phyloP scores from a whole-genome alignment of 1,284 basidiomycete genomes.

The Coniophora puteana region DNA sequence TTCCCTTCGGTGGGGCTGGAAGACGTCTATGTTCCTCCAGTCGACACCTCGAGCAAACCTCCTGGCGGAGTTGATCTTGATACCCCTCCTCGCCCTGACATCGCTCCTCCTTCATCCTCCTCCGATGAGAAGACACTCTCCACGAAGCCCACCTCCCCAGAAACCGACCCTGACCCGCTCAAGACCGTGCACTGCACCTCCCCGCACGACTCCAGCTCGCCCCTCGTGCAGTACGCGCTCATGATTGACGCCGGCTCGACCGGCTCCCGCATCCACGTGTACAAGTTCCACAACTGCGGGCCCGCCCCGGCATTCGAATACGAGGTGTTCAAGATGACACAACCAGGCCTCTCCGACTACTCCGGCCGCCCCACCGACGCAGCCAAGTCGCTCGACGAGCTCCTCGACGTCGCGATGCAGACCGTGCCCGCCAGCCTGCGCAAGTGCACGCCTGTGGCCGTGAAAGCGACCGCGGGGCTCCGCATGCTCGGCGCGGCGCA shows the following conservation, averaged over 20 bases:
- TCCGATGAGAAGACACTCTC: background rate
- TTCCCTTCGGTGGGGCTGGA: conserved; percentile 17
- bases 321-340: conserved; percentile 86
- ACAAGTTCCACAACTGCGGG: conserved; percentile 95
- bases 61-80: background rate
- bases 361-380: conserved; percentile 59
- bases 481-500: conserved; percentile 69
- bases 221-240: conserved; percentile 87
- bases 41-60: background rate
- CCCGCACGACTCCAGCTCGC: conserved; percentile 44
- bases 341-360: conserved; percentile 81
- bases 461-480: conserved; percentile 95
- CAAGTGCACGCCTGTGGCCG: conserved; percentile 83
- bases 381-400: conserved; percentile 75
- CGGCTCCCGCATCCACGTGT: conserved; percentile 95
- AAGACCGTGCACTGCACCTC: conserved; percentile 65
- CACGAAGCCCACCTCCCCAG: conserved; percentile 45
- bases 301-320: conserved; percentile 83
- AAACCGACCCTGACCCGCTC: conserved; percentile 60
- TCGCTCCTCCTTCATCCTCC: conserved; percentile 3
- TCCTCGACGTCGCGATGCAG: conserved; percentile 78
- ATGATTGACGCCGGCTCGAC: conserved; percentile 99
- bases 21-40: conserved; percentile 19
- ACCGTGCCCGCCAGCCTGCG: conserved; percentile 72
- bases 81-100: too few species aligned